A percentile compares a stretch with the other conserved stretches of the same genome.
Conservation (phyloP, 208 protist genomes). For the Porcisia deanei region DNA sequence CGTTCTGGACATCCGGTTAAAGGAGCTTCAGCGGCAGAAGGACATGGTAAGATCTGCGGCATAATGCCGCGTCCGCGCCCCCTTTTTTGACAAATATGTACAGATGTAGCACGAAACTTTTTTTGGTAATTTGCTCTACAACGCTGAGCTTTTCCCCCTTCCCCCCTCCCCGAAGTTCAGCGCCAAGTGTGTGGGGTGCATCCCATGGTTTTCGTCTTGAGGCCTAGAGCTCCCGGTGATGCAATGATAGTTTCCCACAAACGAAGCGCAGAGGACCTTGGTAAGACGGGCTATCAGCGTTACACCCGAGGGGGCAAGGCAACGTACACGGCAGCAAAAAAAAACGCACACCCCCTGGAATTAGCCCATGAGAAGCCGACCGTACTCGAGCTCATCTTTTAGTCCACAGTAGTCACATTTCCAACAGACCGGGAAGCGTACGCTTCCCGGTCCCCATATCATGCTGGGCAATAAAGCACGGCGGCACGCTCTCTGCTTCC, state of each 20-base stretch:
- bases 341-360: not conserved
- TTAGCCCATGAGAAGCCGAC: not conserved
- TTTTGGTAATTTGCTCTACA: not conserved
- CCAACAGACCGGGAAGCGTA: not conserved
- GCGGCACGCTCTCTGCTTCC: not conserved
- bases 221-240: not conserved
- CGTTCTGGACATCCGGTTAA: slow-evolving; percentile 59
- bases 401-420: not conserved
- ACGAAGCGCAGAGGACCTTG: not conserved
- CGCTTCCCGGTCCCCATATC: not conserved
- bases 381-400: not conserved
- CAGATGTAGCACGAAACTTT: slow-evolving; percentile 1
- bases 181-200: not conserved
- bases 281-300: not conserved
- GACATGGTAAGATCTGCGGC: slow-evolving; percentile 14
- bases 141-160: not conserved
- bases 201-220: not conserved
- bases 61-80: not conserved
- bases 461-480: not conserved
- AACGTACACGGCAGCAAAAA: not conserved
- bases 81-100: slow-evolving; percentile 8
- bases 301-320: not conserved
- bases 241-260: not conserved
- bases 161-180: not conserved
- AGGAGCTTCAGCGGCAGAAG: slow-evolving; percentile 49